These are phyloP conservation scores for Dactylellina drechsleri DNA, from an alignment of 2,329 filamentous ascomycete species.

Conservation along the genomic window DNA sequence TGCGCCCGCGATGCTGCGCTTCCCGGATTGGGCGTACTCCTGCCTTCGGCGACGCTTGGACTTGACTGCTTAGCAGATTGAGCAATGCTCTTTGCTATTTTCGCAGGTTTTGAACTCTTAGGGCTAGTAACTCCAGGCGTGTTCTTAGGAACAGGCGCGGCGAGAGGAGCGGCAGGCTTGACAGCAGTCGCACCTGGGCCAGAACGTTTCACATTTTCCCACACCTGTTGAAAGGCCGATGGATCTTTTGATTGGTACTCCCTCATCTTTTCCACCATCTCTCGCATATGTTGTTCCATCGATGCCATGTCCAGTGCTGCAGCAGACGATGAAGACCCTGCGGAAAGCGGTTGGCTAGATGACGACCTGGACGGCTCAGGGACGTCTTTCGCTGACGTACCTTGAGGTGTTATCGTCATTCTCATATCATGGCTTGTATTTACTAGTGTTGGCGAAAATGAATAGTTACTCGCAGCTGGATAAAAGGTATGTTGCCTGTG, in stretches of 20 bases:
- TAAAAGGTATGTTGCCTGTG: constrained; percentile 24
- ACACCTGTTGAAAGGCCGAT: constrained; percentile 67
- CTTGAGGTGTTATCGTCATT: not conserved
- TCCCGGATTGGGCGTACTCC: constrained; percentile 4
- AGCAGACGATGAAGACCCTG: not conserved
- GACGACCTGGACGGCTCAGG: not conserved
- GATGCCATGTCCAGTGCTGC: constrained; percentile 32
- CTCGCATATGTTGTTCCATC: constrained; percentile 60
- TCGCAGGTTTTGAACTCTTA: constrained; percentile 26
- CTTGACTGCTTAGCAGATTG: constrained; percentile 4
- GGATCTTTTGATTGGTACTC: constrained; percentile 69
- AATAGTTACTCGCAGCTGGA: not conserved
- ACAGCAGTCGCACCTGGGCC: constrained; percentile 39
- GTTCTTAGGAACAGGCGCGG: constrained; percentile 46
- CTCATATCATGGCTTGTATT: not conserved
- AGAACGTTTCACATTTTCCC: constrained; percentile 67
- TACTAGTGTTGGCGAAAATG: not conserved
- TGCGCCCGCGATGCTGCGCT: constrained; percentile 35
- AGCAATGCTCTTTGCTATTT: not conserved
- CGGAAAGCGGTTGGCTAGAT: not conserved
- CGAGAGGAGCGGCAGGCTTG: constrained; percentile 13
- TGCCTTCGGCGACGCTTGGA: not conserved
- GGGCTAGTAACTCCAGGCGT: constrained; percentile 53
- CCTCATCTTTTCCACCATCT: constrained; percentile 66
- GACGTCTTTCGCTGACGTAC: not conserved